Conservation (phyloP, 2,329 filamentous ascomycete genomes). For the Drechslerella coelobrocha region DNA sequence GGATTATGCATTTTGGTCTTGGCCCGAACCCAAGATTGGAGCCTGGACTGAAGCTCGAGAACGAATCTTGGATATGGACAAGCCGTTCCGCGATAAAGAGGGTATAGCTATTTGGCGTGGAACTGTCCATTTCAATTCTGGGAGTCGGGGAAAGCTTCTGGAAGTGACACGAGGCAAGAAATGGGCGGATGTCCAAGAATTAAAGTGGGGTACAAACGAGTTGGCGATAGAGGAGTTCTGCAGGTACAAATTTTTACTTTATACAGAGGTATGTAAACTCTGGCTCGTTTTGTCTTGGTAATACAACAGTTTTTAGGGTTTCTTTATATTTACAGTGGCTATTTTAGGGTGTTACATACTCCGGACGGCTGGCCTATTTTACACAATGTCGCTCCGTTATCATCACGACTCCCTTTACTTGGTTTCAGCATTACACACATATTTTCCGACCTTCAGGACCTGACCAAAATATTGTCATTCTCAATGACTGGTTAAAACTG, state of each 20-base stretch:
- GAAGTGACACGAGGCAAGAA: conserved; percentile 1
- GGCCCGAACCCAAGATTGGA: conserved; percentile 63
- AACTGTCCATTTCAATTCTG: too few relatives aligned
- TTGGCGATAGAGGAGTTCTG: conserved; percentile 64
- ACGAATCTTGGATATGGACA: too few relatives aligned
- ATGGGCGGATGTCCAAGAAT: conserved; percentile 8
- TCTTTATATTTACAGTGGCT: neutral
- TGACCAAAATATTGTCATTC: conserved; percentile 63
- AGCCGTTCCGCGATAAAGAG: conserved; percentile 51
- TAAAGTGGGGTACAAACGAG: conserved; percentile 58
- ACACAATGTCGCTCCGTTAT: conserved; percentile 63
- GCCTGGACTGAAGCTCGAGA: conserved; percentile 55
- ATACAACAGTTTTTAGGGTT: neutral
- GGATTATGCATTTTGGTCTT: conserved; percentile 66
- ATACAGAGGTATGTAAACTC: conserved; percentile 59
- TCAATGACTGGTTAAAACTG: conserved; percentile 60
- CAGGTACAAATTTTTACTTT: conserved; percentile 64
- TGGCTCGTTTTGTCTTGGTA: neutral
- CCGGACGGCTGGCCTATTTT: conserved; percentile 64
- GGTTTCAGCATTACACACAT: conserved; percentile 62
- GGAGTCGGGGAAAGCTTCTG: too few relatives aligned
- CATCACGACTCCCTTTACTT: conserved; percentile 62
- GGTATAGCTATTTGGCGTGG: conserved; percentile 53
- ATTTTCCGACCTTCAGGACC: conserved; percentile 60
- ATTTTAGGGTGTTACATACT: conserved; percentile 63